These are phyloP conservation scores for Flaveria ramosissima DNA, from an alignment of 129 eudicot species.

Conservation along the genomic window DNA sequence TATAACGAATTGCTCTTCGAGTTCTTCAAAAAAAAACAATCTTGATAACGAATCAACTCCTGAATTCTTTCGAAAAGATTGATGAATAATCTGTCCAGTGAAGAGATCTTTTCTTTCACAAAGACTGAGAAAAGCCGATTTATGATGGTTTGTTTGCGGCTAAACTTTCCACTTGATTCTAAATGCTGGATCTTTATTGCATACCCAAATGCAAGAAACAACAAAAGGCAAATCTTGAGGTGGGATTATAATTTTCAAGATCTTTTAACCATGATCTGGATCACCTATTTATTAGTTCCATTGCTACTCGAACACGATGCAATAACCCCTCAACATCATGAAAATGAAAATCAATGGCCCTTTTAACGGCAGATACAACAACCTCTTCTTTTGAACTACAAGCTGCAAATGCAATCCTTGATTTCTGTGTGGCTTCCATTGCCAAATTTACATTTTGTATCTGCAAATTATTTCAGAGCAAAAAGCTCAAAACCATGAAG, in stretches of 20 bases:
- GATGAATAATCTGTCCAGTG: too few relatives aligned
- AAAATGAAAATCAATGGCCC: conserved; percentile 82
- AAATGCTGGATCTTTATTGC: conserved; percentile 25
- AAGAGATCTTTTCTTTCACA: not conserved
- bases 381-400: conserved; percentile 59
- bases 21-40: not conserved
- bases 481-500: conserved; percentile 7
- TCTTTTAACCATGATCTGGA: conserved; percentile 2
- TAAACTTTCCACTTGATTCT: conserved; percentile 11
- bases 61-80: not conserved
- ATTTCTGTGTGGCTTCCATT: conserved; percentile 92
- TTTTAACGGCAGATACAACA: conserved; percentile 59
- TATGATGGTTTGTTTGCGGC: not conserved
- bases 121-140: not conserved
- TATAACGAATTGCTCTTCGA: not conserved
- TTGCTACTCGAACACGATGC: conserved; percentile 78
- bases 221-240: not conserved
- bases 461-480: conserved; percentile 43
- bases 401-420: conserved; percentile 67
- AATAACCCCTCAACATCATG: conserved; percentile 81
- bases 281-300: conserved; percentile 67
- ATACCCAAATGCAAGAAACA: conserved; percentile 28
- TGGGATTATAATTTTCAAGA: conserved; percentile 8
- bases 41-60: not conserved
- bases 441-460: conserved; percentile 72